Conservation (phyloP, 495 filamentous ascomycete genomes). For the Hypoxylon trugodes region DNA sequence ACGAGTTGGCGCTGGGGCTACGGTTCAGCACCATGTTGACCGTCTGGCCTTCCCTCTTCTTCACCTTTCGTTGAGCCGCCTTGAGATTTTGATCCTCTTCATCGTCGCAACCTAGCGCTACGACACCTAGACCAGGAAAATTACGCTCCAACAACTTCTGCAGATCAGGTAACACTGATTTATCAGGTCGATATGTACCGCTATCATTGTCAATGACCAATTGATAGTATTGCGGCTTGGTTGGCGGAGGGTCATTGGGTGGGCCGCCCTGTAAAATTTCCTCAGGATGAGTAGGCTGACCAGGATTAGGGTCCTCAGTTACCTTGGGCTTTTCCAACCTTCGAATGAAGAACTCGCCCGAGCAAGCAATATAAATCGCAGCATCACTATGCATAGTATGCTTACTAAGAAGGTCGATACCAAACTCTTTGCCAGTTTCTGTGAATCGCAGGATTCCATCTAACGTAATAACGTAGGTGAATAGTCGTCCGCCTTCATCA, state of each 20-base stretch:
- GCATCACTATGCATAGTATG: constrained; percentile 97
- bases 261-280: constrained; percentile 47
- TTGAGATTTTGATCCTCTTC: constrained; percentile 66
- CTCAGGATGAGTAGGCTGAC: constrained; percentile 38
- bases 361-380: constrained; percentile 86
- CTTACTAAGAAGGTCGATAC: constrained; percentile 89
- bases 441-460: constrained; percentile 89
- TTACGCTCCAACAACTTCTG: constrained; percentile 71
- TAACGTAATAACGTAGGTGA: constrained; percentile 90
- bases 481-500: constrained; percentile 84
- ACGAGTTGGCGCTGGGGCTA: constrained; percentile 58
- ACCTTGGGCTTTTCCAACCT: constrained; percentile 53
- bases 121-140: constrained; percentile 76
- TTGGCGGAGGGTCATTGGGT: constrained; percentile 51
- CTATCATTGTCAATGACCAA: constrained; percentile 94
- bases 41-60: constrained; percentile 68
- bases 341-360: constrained; percentile 91
- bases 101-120: constrained; percentile 75
- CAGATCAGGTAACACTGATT: constrained; percentile 73
- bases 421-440: constrained; percentile 93
- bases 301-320: constrained; percentile 22
- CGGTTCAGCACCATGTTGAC: constrained; percentile 72
- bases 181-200: constrained; percentile 90
- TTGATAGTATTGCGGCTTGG: constrained; percentile 76
- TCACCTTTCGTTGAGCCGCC: constrained; percentile 56